Conservation (phyloP, 2,329 filamentous ascomycete species). For the Ceratocystis eucalypticola region DNA sequence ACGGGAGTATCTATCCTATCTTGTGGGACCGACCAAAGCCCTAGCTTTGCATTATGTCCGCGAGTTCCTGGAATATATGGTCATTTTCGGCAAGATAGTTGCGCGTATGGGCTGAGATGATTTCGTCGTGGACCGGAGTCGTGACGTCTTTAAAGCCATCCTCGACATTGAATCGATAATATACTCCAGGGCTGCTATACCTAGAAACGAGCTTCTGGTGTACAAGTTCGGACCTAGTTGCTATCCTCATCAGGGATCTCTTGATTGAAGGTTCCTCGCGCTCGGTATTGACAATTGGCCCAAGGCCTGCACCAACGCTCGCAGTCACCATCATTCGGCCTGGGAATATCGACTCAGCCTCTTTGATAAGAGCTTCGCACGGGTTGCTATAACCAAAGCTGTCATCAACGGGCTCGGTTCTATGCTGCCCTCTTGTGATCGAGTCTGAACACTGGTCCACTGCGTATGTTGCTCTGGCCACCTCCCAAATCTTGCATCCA, state of each 20-base stretch:
- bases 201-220: conserved; percentile 13
- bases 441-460: conserved; percentile 25
- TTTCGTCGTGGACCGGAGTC: conserved; percentile 23
- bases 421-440: conserved; percentile 23
- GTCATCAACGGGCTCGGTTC: conserved; percentile 24
- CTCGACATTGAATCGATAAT: conserved; percentile 24
- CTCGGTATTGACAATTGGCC: conserved; percentile 20
- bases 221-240: neutral
- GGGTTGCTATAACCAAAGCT: conserved; percentile 27
- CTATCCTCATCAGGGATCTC: neutral
- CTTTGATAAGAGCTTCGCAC: conserved; percentile 24
- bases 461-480: conserved; percentile 25
- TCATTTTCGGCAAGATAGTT: conserved; percentile 20
- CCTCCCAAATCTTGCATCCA: conserved; percentile 24
- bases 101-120: conserved; percentile 22
- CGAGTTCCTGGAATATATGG: neutral
- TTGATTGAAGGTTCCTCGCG: conserved; percentile 7
- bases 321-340: conserved; percentile 19
- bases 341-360: conserved; percentile 23
- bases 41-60: neutral
- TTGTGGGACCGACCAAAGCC: no score
- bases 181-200: conserved; percentile 20
- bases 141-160: conserved; percentile 23
- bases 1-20: no score
- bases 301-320: conserved; percentile 24